Evolutionary conservation across 225 moss, liverwort and hornwort species (phyloP).

Genomic region (Straminergon stramineum): DNA sequence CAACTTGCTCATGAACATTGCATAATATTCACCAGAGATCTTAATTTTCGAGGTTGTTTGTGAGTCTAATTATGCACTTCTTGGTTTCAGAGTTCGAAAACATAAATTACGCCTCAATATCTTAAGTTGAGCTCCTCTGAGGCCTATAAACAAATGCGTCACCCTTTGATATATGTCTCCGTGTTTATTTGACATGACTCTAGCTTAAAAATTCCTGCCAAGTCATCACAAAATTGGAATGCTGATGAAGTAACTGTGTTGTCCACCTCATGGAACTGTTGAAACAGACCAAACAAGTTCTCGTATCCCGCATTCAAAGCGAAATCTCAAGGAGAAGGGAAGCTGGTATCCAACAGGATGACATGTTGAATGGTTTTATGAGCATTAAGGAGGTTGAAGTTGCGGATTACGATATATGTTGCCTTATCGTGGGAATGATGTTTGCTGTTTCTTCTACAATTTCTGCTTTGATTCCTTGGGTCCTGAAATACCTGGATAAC

Average conservation of each 20-base stretch:
- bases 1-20: background rate
- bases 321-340: slow-evolving; percentile 4
- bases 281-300: background rate
- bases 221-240: background rate
- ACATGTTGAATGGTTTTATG: background rate
- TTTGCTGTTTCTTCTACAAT: background rate
- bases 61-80: background rate
- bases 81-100: background rate
- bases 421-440: background rate
- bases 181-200: background rate
- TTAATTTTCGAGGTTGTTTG: background rate
- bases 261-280: background rate
- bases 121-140: background rate
- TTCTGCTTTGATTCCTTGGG: background rate
- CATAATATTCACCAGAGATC: background rate
- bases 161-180: background rate
- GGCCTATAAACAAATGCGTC: background rate
- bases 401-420: background rate
- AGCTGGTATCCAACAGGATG: background rate
- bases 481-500: slow-evolving; percentile 8
- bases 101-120: background rate
- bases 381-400: background rate
- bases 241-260: background rate
- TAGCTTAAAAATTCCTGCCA: background rate
- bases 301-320: background rate